phyloP scores from a whole-genome alignment of 306 rosid species.

The Gillenia trifoliata region DNA sequence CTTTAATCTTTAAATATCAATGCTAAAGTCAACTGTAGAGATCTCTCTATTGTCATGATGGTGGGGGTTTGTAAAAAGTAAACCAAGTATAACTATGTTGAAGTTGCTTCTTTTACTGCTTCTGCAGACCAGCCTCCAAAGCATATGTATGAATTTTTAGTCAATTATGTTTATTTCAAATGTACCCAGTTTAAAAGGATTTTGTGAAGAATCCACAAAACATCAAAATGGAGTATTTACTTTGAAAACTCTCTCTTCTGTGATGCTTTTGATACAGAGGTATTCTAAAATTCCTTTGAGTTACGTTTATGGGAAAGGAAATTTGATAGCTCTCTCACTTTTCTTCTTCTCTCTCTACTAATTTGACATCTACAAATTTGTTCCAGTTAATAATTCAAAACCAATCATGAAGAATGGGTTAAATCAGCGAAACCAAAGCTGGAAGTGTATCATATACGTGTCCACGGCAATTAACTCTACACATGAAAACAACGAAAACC shows the following conservation, averaged over 20 bases:
- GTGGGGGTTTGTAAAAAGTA: slow-evolving; percentile 2
- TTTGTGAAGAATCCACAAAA: slow-evolving; percentile 32
- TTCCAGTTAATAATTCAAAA: slow-evolving; percentile 81
- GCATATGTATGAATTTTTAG: slow-evolving; percentile 58
- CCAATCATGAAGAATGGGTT: slow-evolving; percentile 86
- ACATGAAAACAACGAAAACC: slow-evolving; percentile 52
- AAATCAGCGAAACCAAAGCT: slow-evolving; percentile 64
- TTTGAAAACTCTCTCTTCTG: slow-evolving; percentile 61
- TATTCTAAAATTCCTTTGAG: slow-evolving; percentile 16
- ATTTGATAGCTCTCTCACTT: neutral
- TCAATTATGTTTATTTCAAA: slow-evolving; percentile 61
- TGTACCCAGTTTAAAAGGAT: slow-evolving; percentile 62
- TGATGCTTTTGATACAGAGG: slow-evolving; percentile 79
- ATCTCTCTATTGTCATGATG: neutral
- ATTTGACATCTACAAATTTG: slow-evolving; percentile 17
- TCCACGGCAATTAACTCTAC: slow-evolving; percentile 54
- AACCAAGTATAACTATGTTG: neutral
- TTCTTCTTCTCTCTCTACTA: neutral
- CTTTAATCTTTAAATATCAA: neutral
- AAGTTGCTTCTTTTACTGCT: slow-evolving; percentile 27
- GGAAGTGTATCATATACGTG: slow-evolving; percentile 43
- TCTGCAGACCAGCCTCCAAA: slow-evolving; percentile 66
- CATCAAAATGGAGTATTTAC: slow-evolving; percentile 52
- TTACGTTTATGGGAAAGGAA: neutral
- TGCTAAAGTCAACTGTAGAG: neutral